Evolutionary conservation across 495 filamentous ascomycete species (phyloP).

Genomic region (Aspergillus panamensis): DNA sequence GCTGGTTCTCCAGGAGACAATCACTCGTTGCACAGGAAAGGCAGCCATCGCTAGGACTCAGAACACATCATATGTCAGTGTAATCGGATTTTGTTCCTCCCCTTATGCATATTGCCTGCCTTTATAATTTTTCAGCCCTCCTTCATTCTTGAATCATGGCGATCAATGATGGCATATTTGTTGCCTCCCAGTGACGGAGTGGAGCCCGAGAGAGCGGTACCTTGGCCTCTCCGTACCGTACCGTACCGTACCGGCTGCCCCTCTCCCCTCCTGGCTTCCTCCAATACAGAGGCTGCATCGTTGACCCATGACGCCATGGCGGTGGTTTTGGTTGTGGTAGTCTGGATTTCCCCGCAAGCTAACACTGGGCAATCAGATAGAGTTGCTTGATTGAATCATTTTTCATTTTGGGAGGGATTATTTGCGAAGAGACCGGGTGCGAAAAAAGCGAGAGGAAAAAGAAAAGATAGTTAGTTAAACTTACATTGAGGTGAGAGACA

Average conservation of each 20-base stretch:
- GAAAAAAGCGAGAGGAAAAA: slow-evolving; percentile 2
- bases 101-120: background rate
- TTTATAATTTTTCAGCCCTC: background rate
- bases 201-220: background rate
- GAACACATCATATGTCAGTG: slow-evolving; percentile 4
- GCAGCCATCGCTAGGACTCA: background rate
- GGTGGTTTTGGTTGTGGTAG: slow-evolving; percentile 13
- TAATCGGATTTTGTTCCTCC: background rate
- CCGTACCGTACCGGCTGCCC: slow-evolving; percentile 11
- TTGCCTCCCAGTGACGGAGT: too few relatives aligned
- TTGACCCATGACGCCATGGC: slow-evolving; percentile 20
- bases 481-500: slow-evolving; percentile 1
- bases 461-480: background rate
- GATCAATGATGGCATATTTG: background rate
- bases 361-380: slow-evolving; percentile 16
- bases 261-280: background rate
- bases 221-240: slow-evolving; percentile 6
- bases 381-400: slow-evolving; percentile 3
- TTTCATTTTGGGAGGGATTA: background rate
- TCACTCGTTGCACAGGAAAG: background rate
- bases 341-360: slow-evolving; percentile 20
- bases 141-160: background rate
- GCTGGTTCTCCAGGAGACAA: slow-evolving; percentile 11
- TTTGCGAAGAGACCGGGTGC: background rate
- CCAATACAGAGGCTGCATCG: slow-evolving; percentile 5